phyloP scores from a whole-genome alignment of 108 stramenopile species.

The Nannochloropsis granulata region DNA sequence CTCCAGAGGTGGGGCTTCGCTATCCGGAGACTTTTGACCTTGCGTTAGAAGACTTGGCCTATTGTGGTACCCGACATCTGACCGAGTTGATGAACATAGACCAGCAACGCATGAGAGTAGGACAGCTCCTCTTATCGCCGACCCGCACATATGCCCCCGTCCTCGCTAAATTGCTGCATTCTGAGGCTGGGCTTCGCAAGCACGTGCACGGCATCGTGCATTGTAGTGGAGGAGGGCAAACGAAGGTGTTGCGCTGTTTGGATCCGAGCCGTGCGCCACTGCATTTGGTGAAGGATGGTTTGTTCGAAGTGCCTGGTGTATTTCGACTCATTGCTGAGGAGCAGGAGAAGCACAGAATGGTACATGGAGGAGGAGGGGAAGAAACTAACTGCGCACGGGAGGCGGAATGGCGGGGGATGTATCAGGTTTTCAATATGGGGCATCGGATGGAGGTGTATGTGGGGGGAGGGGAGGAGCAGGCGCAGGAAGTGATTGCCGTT shows the following conservation, averaged over 20 bases:
- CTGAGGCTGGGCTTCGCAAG: not conserved
- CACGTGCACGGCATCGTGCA: not conserved
- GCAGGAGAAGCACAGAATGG: not conserved
- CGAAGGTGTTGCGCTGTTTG: conserved; percentile 5
- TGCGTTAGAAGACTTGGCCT: not conserved
- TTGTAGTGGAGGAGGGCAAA: conserved; percentile 5
- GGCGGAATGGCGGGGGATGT: conserved; percentile 8
- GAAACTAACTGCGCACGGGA: not conserved
- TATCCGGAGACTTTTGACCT: conserved; percentile 13
- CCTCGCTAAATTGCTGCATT: not conserved
- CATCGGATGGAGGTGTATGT: conserved; percentile 13
- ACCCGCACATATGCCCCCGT: conserved; percentile 15
- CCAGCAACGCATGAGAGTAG: not conserved
- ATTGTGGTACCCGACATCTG: not conserved
- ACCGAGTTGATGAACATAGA: not conserved
- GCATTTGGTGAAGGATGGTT: conserved; percentile 1
- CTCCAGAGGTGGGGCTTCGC: not conserved
- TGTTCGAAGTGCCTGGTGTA: not conserved
- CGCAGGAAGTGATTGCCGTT: not conserved
- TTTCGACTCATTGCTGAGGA: not conserved
- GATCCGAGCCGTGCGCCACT: not conserved
- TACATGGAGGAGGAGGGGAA: not conserved
- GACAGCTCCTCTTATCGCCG: conserved; percentile 11
- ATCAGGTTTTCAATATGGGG: conserved; percentile 14
- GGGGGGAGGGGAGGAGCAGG: not conserved